Evolutionary conservation across 768 basidiomycete species (phyloP), one percentile per base, ranked within the genome.

Genomic region (Chiua virens): DNA sequence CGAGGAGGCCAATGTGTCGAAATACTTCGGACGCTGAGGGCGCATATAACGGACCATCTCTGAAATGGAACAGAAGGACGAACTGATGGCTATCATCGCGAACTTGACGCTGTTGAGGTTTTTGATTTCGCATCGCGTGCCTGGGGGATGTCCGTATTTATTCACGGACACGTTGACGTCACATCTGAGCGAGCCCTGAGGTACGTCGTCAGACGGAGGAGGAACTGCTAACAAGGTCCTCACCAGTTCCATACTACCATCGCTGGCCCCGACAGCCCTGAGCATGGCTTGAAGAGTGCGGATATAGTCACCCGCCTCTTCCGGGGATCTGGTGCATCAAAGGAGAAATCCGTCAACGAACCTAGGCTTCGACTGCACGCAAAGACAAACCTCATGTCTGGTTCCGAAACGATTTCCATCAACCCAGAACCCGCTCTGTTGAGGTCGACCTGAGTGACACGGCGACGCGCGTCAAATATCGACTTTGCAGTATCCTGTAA

Each of bases 241-340:
- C 59, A 91, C 96, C 68, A 92, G 86, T 59, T 99, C 97, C 97
- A 98, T 98, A 62, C 95, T 95, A 1, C 92, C 94, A 65, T 96
- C 92, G 55, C 92, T 93, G 0, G 91, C 85, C 0, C 92, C 93
- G 4, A 96, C 76, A 15, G 89, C 79, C 17, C 95, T 80, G 8
- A 98, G 72, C 17, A 97, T 62, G 5, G 84, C 79, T 65, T 97
- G 94, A 2, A 99, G 74, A 9, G 86, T 78, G 35, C 85, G 78
- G 6, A 98, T 89, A 71, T 96, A 98, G 7, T 83, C 81, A 1
- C 82, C 89, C 18, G 92, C 95, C 67, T 98, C 90, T 68, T 96
- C 92, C 4, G 97, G 86, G 1, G 89, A 89, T 41, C 77, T 81
- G 58, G 9, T 10, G 34, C 10, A 42, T n/a, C 18, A 36, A 21